Base-by-base conservation (phyloP, 2,329 filamentous ascomycete genomes). In the Bipolaris sorokiniana region DNA sequence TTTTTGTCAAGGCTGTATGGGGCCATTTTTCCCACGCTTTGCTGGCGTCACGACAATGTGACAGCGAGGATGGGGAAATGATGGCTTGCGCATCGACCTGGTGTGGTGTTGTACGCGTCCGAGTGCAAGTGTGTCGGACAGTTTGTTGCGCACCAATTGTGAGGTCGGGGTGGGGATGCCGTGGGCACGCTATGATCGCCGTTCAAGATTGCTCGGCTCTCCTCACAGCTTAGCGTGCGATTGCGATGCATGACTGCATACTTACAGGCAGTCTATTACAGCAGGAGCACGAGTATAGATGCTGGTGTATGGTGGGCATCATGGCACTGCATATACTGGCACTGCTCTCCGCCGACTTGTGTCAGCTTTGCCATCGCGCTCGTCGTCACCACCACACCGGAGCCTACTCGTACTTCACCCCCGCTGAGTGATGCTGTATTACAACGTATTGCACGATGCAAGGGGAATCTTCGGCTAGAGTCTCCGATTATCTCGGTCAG, bases 201-300 rank as follows among this genome's bases (percentile, higher is more conserved):
- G 40, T 34, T 46, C 55, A 49, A 54, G 55, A 38, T 13, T 46
- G 38, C 55, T 50, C 55, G 55, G 55, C 55, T 58, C 55, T 58
- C 55, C 55, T 54, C 55, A 54, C 45, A 40, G 31, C 28, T 31
- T 31, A 31, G 28, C 28, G 28, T 31, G 10, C 28, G 28, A 13
- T 11, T 31, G 28, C 28, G 28, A 31, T 31, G 28, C 10, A 31
- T 31, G 10, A 31, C 28, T 31, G 10, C 28, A 31, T 31, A 38
- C 41, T 36, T 36, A 51, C 45, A 31, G 33, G 33, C 49, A 26
- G 23, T 55, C 49, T 38, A 51, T 44, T 23, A 23, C 41, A 53
- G 18, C 48, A 48, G 26, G 28, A 47, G 33, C 40, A 23, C 33
- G 40, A 11, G 38, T 40, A 53, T 55, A 38, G 10, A 13, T 16